Base-by-base conservation (phyloP, 441 rosid species). In the Syzygium syzygioides region DNA sequence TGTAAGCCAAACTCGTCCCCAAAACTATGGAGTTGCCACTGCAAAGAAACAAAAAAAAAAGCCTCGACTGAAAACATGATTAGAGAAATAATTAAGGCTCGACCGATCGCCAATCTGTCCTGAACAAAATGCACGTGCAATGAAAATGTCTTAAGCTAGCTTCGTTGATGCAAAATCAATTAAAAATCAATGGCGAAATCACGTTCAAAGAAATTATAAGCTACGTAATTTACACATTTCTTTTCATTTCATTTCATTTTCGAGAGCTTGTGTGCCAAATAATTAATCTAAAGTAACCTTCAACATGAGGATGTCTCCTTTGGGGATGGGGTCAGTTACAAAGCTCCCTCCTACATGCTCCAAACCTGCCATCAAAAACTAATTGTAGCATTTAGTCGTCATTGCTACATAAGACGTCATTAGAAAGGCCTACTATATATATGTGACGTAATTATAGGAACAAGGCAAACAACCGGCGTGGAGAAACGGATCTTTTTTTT, bases 261-360 rank as follows among this genome's bases (percentile, higher is more conserved):
- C 45, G 79, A 19, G 45, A 66, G 79, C 79, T 66, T 0, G 79
- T 17, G 45, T 32, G 15, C 45, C 34, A 68, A 68, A 62, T 7
- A 62, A 28, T 62, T 28, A 14, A 62, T 62, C 68, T 15, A 6
- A 28, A 68, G 20, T 20, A 13, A 90, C 90, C 90, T 90, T 90
- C 76, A 86, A 4, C 34, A 85, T 1, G n/a, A 90, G 79, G 45
- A 89, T 60, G 55, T 90, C 88, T 18, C 89, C 91, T 37, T 88
- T 88, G 6, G 91, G 91, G 57, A 90, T 32, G 79, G 79, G 79
- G 6, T 76, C 52, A 14, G 14, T 56, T 32, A 87, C 79, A 87
- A 90, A 89, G 83, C 89, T 89, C 23, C 92, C 90, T 13, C 84
- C 88, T 26, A 89, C 88, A 53, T 90, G 92, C 68, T 90, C 66